These are phyloP conservation scores for Leishmania martiniquensis DNA, from an alignment of 208 protist species.

Conservation along the genomic window DNA sequence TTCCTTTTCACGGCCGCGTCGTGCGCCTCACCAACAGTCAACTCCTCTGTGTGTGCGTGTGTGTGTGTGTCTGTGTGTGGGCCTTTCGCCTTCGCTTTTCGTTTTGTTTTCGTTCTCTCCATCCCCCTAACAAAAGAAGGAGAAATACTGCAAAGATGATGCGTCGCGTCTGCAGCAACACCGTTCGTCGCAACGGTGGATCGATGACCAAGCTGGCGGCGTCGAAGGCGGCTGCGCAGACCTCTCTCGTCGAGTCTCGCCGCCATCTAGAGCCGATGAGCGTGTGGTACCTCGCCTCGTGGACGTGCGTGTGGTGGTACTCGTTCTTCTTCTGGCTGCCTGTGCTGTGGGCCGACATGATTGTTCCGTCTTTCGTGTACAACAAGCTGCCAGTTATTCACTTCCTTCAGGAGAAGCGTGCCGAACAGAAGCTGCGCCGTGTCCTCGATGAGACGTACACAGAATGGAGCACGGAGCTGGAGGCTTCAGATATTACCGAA, in stretches of 20 bases:
- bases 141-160: constrained; percentile 37
- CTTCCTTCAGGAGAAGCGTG: constrained; percentile 87
- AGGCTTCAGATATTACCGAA: constrained; percentile 74
- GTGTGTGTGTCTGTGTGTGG: too few species aligned
- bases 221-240: constrained; percentile 29
- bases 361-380: constrained; percentile 84
- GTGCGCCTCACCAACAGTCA: neutral
- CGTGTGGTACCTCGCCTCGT: constrained; percentile 87
- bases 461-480: constrained; percentile 81
- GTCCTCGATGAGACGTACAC: constrained; percentile 88
- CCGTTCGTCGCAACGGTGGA: constrained; percentile 40
- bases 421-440: constrained; percentile 85
- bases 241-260: constrained; percentile 50
- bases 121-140: neutral
- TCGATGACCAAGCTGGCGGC: constrained; percentile 40
- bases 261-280: constrained; percentile 89
- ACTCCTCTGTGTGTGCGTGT: too few species aligned
- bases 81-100: constrained; percentile 6
- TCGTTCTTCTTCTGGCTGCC: constrained; percentile 92
- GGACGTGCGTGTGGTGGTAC: constrained; percentile 87
- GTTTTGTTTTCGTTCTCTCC: constrained; percentile 7
- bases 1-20: neutral
- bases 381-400: constrained; percentile 90
- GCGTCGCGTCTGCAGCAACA: constrained; percentile 42
- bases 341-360: constrained; percentile 85